Conservation (phyloP, 768 basidiomycete species). For the Auriculariales sp. region DNA sequence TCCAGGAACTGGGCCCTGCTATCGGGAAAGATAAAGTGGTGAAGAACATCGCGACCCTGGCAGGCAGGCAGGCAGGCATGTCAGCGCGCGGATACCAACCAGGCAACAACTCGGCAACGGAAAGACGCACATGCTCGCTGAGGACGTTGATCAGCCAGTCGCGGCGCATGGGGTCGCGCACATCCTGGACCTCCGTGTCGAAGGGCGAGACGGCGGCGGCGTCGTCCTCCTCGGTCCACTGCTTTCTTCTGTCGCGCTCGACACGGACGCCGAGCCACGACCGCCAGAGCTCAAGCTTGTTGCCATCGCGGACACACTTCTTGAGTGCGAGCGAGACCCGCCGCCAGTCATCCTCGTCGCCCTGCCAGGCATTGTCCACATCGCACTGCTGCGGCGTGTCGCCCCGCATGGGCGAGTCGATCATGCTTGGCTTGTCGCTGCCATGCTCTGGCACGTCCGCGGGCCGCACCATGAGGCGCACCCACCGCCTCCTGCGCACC, state of each 20-base stretch:
- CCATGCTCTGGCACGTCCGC: conserved; percentile 15
- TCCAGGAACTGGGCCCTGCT: conserved; percentile 55
- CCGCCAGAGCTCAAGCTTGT: conserved; percentile 63
- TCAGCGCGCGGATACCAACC: no score
- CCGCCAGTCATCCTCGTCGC: conserved; percentile 44
- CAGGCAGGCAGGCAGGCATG: neutral
- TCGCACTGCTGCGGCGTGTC: conserved; percentile 8
- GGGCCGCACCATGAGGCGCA: conserved; percentile 71
- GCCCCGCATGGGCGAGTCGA: conserved; percentile 4
- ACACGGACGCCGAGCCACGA: conserved; percentile 43
- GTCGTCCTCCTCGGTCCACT: conserved; percentile 32
- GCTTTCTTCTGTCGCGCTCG: conserved; percentile 16
- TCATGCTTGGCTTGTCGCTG: neutral
- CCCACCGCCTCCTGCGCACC: conserved; percentile 71
- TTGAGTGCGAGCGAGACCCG: conserved; percentile 39
- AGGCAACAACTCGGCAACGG: no score
- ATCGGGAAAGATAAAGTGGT: conserved; percentile 56
- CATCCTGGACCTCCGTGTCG: neutral
- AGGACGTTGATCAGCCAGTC: conserved; percentile 38
- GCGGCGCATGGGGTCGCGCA: conserved; percentile 13
- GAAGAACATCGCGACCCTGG: conserved; percentile 43
- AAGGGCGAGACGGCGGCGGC: conserved; percentile 6
- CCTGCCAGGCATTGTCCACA: conserved; percentile 37
- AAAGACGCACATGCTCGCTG: conserved; percentile 40
- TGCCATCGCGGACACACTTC: conserved; percentile 46